Conservation (phyloP, 75 land plant genomes). For the Azolla pinnata region DNA sequence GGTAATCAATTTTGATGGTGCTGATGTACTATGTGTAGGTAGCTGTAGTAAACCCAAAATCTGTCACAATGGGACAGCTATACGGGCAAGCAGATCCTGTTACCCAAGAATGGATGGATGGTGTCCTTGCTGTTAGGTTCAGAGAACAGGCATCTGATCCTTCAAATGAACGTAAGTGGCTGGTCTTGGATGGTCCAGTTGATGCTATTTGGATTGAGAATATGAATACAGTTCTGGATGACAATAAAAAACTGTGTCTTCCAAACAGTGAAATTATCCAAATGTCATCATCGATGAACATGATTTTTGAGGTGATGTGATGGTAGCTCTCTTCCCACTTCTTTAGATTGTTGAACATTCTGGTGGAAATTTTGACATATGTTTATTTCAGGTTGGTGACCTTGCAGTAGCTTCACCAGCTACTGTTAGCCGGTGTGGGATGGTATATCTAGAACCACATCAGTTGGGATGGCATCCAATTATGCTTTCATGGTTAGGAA, state of each 20-base stretch:
- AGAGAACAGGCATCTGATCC: slow-evolving; percentile 39
- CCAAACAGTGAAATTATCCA: slow-evolving; percentile 39
- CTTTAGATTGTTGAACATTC: no score
- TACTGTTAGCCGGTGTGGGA: slow-evolving; percentile 36
- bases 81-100: slow-evolving; percentile 33
- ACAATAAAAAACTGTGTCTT: slow-evolving; percentile 36
- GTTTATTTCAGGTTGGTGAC: slow-evolving; percentile 24
- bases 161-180: slow-evolving; percentile 31
- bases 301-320: slow-evolving; percentile 41
- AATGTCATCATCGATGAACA: slow-evolving; percentile 38
- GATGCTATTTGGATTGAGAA: slow-evolving; percentile 43
- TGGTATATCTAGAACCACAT: slow-evolving; percentile 40
- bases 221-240: slow-evolving; percentile 34
- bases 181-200: slow-evolving; percentile 33
- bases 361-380: no score
- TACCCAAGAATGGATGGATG: slow-evolving; percentile 33
- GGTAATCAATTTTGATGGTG: background rate
- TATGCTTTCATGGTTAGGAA: slow-evolving; percentile 28
- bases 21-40: slow-evolving; percentile 8
- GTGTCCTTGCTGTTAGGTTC: slow-evolving; percentile 32
- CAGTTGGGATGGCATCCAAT: slow-evolving; percentile 38
- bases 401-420: slow-evolving; percentile 41
- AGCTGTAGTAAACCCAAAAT: slow-evolving; percentile 30
- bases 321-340: no score
- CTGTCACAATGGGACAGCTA: slow-evolving; percentile 37